These are phyloP conservation scores for Polytolypa hystricis DNA, from an alignment of 2,329 filamentous ascomycete species.

Conservation along the genomic window DNA sequence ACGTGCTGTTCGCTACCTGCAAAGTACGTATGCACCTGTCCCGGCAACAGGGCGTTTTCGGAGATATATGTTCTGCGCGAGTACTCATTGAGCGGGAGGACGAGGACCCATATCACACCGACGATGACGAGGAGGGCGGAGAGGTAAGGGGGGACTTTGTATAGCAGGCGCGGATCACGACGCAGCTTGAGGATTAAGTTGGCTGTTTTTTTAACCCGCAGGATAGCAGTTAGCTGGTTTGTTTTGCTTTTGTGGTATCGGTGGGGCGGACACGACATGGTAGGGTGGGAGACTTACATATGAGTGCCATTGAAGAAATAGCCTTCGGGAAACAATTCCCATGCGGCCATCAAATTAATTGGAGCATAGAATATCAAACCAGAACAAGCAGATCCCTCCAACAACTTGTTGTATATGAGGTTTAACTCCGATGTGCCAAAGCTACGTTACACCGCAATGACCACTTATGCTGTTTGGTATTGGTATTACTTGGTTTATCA, in stretches of 20 bases:
- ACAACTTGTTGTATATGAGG: too few species aligned
- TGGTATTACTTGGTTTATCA: too few species aligned
- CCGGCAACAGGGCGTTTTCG: slow-evolving; percentile 89
- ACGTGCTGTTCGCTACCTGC: slow-evolving; percentile 91
- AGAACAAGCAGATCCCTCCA: not conserved
- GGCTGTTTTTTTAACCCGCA: slow-evolving; percentile 14
- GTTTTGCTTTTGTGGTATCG: not conserved
- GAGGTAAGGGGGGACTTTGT: slow-evolving; percentile 66
- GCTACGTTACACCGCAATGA: slow-evolving; percentile 23
- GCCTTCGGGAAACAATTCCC: slow-evolving; percentile 17
- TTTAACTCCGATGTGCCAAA: slow-evolving; percentile 7
- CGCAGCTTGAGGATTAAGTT: slow-evolving; percentile 46
- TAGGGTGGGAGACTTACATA: slow-evolving; percentile 23
- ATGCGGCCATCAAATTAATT: slow-evolving; percentile 10
- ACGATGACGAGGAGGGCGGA: slow-evolving; percentile 75
- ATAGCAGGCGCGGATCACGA: slow-evolving; percentile 66
- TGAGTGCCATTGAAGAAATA: slow-evolving; percentile 27
- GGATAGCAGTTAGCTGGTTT: not conserved
- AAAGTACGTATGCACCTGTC: slow-evolving; percentile 97
- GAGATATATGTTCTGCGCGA: slow-evolving; percentile 91
- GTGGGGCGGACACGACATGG: not conserved
- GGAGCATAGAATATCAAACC: slow-evolving; percentile 1
- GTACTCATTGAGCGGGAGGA: slow-evolving; percentile 83
- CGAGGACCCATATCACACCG: slow-evolving; percentile 78
- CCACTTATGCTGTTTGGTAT: slow-evolving; percentile 24